A percentile compares a stretch with the other conserved stretches of the same genome.
Evolutionary conservation across 164 flowering plant species (phyloP).

Genomic region (Annona squamosa): DNA sequence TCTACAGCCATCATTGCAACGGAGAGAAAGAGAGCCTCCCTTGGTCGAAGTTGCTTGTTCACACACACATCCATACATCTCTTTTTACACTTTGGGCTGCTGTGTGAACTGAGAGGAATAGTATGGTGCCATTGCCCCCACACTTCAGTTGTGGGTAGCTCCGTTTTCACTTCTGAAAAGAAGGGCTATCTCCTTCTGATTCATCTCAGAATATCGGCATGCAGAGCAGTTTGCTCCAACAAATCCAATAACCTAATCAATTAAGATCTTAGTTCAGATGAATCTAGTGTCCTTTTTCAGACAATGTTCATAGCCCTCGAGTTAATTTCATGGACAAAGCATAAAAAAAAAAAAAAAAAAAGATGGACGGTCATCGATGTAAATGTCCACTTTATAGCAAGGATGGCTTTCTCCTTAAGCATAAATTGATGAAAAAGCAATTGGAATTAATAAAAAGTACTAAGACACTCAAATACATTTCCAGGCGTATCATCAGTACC

Average conservation of each 20-base stretch:
- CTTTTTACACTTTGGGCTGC: not conserved
- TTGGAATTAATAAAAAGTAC: not conserved
- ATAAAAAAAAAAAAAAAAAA: no score
- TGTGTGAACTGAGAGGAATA: not conserved
- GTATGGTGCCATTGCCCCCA: not conserved
- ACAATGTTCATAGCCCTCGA: no score
- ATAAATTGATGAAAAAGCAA: not conserved
- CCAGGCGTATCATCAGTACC: not conserved
- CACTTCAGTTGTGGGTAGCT: not conserved
- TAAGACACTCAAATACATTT: slow-evolving; percentile 1
- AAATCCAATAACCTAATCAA: no score
- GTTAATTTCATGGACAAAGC: no score
- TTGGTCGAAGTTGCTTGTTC: not conserved
- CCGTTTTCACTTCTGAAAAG: not conserved
- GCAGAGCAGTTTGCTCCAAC: no score
- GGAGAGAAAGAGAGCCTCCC: not conserved
- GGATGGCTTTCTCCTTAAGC: slow-evolving; percentile 3
- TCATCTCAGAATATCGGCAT: no score
- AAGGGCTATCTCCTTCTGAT: not conserved
- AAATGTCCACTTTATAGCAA: not conserved
- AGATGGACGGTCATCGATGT: not conserved
- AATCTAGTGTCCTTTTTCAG: no score
- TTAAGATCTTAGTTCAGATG: no score
- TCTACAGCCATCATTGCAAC: slow-evolving; percentile 18
- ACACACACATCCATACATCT: not conserved